These are phyloP conservation scores for Amaranthus palmeri DNA, from an alignment of 148 eudicot genomes.

Conservation along the genomic window DNA sequence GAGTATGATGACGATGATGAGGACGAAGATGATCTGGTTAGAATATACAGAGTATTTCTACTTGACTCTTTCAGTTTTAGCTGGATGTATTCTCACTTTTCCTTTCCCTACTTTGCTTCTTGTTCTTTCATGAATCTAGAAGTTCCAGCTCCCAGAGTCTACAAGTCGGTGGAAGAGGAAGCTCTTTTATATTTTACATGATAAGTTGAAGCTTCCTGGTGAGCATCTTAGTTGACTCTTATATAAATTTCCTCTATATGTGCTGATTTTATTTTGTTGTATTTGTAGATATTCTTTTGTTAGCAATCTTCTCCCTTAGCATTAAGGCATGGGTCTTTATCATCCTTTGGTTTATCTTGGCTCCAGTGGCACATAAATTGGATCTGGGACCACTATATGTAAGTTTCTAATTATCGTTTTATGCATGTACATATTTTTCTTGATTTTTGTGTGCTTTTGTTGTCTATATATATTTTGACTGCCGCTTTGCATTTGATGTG, in stretches of 20 bases:
- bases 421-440: neutral
- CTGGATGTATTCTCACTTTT: conserved; percentile 9
- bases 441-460: neutral
- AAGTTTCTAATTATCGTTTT: conserved; percentile 30
- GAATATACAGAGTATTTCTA: conserved; percentile 13
- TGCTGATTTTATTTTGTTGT: conserved; percentile 26
- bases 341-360: conserved; percentile 77
- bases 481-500: neutral
- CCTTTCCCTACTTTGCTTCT: conserved; percentile 11
- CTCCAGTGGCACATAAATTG: conserved; percentile 83
- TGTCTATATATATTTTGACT: neutral
- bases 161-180: conserved; percentile 66
- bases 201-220: conserved; percentile 77
- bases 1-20: conserved; percentile 63
- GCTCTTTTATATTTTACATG: conserved; percentile 48
- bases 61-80: conserved; percentile 3
- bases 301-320: conserved; percentile 83
- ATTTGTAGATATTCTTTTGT: conserved; percentile 74
- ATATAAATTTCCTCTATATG: neutral
- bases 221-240: conserved; percentile 25
- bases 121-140: conserved; percentile 31
- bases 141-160: conserved; percentile 73
- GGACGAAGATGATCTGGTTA: conserved; percentile 72
- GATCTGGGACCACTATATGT: conserved; percentile 90
- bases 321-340: conserved; percentile 68